Evolutionary conservation across 306 rosid species (phyloP), one percentile per base, ranked within the genome.

Genomic region (Dicorynia guianensis): DNA sequence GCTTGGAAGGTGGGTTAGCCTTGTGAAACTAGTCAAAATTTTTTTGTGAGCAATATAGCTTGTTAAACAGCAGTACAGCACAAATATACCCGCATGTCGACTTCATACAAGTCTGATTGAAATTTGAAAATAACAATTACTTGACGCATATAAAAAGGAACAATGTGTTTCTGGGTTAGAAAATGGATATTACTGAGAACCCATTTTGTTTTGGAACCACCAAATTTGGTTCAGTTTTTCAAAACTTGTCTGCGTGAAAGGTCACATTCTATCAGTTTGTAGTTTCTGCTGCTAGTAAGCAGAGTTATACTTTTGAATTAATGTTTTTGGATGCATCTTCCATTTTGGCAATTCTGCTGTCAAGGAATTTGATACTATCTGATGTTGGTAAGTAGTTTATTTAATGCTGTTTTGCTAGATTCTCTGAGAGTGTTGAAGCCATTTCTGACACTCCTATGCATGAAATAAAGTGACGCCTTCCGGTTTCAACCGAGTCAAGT

Each of bases 331-430:
- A 85, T 80, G 72, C 73, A 69, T 87, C 81, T 48, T 47, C 39
- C 42, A 38, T 64, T 57, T 63, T 77, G 61, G 48, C 62, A 40
- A 39, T 44, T 70, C 79, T 48, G 47, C 63, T 77, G 63, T 71
- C 67, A 46, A 63, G 78, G 67, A 64, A 44, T 35, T 85, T 84
- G 93, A 89, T 90, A 13, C 76, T 76, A 81, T 90, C 87, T 73
- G 68, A 42, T 86, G 83, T 75, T 60, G 35, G 43, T 58, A 60
- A 44, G 11, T 76, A 68, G 71, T 20, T 87, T 89, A 85, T 81
- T 90, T 82, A 89, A 87, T 89, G 93, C 63, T 19, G 30, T 82
- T 84, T 75, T 84, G 89, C 90, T 78, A 82, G 62, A 42, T 88
- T 62, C 81, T 69, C 87, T 60, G 73, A 79, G 78, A 67, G 84